Evolutionary conservation across 345 rosid genomes (phyloP).

Genomic region (Eucalyptus brandiana): DNA sequence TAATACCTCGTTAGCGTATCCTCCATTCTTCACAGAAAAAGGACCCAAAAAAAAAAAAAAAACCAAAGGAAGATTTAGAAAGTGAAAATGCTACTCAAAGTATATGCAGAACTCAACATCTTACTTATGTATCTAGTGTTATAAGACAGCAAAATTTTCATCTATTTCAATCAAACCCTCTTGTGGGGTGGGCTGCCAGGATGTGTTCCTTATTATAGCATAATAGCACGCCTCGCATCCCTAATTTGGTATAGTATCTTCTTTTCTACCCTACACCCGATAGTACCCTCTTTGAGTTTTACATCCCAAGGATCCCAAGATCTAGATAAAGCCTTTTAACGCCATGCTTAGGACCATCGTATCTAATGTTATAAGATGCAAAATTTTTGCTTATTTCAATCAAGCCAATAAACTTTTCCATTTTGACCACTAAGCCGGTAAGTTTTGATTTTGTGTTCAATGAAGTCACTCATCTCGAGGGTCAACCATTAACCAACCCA

Average conservation of each 20-base stretch:
- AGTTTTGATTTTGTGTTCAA: not conserved
- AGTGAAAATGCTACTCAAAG: not conserved
- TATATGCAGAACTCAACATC: not conserved
- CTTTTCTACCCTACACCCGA: not conserved
- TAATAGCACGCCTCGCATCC: fast-evolving
- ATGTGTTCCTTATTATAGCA: not conserved
- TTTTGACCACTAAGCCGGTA: not conserved
- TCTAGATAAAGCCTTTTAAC: not conserved
- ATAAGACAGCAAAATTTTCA: not conserved
- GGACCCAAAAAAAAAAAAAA: not conserved
- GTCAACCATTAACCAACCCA: not conserved
- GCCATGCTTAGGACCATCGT: not conserved
- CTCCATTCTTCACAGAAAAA: not conserved
- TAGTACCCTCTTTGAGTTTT: not conserved
- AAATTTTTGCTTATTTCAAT: not conserved
- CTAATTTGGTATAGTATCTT: not conserved
- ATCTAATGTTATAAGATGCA: not conserved
- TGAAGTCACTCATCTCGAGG: not conserved
- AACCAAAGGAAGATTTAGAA: not conserved
- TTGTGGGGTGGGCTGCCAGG: not conserved
- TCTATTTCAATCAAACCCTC: not conserved
- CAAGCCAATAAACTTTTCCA: not conserved
- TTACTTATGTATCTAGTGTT: not conserved
- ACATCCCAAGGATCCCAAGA: not conserved
- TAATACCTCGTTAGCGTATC: not conserved